Percentiles rank a stretch among this genome's conserved stretches.
Conservation (phyloP, 257 asterid species). For the Solanum clarkiae region DNA sequence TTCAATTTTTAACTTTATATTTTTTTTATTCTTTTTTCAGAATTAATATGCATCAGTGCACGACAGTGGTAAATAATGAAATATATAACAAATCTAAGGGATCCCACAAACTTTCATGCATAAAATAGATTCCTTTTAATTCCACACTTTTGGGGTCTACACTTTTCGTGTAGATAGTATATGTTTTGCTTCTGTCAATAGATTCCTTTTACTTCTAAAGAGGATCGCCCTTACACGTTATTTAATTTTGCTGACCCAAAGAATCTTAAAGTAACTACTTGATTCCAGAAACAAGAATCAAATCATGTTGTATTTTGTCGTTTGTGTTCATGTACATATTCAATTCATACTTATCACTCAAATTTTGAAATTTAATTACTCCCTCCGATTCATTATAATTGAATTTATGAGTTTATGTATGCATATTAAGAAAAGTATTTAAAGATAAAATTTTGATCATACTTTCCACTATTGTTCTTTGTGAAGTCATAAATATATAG, state of each 20-base stretch:
- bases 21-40: too few relatives aligned
- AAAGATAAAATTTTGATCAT: too few relatives aligned
- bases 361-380: too few relatives aligned
- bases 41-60: too few relatives aligned
- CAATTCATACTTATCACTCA: neutral
- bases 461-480: too few relatives aligned
- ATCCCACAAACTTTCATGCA: neutral
- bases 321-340: neutral
- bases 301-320: neutral
- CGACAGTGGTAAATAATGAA: too few relatives aligned
- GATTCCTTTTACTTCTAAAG: neutral
- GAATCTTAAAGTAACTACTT: neutral
- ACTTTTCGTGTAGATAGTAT: neutral
- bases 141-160: neutral
- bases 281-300: neutral
- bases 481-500: too few relatives aligned
- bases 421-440: too few relatives aligned
- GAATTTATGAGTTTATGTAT: too few relatives aligned
- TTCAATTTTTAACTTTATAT: too few relatives aligned
- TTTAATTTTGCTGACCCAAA: neutral
- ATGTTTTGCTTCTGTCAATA: neutral
- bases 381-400: too few relatives aligned
- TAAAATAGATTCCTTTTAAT: neutral
- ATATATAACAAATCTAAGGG: neutral
- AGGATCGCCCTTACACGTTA: neutral